Conservation (phyloP, 2,329 filamentous ascomycete species). For the Emericellopsis atlantica region DNA sequence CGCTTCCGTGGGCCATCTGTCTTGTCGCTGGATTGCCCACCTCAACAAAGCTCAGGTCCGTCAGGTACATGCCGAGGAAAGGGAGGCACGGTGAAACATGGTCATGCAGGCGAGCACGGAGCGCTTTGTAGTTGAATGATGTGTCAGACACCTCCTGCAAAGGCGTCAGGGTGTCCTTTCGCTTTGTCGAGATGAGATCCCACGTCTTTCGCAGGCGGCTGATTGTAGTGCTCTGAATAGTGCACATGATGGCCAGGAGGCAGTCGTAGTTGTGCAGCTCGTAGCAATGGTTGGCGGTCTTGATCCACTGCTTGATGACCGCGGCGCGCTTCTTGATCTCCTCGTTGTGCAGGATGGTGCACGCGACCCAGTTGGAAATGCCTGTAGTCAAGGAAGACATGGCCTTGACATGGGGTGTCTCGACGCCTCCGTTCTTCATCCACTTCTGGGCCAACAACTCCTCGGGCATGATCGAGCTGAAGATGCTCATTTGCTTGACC, state of each 20-base stretch:
- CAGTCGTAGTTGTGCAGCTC: conserved; percentile 94
- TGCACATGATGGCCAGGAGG: conserved; percentile 93
- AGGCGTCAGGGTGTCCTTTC: conserved; percentile 64
- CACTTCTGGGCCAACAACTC: conserved; percentile 87
- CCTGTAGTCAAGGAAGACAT: conserved; percentile 92
- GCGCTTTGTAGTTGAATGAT: conserved; percentile 77
- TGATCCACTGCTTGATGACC: conserved; percentile 97
- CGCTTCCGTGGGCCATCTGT: conserved; percentile 39
- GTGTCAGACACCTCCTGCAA: conserved; percentile 81
- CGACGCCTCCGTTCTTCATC: conserved; percentile 74
- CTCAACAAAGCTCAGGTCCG: conserved; percentile 90
- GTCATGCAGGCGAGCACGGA: conserved; percentile 72
- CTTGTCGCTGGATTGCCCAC: conserved; percentile 84
- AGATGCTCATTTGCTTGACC: conserved; percentile 80
- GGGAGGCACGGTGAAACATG: conserved; percentile 87
- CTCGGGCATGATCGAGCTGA: conserved; percentile 83
- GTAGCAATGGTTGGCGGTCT: conserved; percentile 75
- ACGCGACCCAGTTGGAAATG: conserved; percentile 81
- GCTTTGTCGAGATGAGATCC: conserved; percentile 77
- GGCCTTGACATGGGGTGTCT: conserved; percentile 80
- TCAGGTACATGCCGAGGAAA: conserved; percentile 92
- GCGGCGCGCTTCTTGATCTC: conserved; percentile 85
- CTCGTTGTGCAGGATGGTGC: conserved; percentile 78
- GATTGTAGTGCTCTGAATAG: conserved; percentile 83
- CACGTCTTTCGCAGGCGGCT: conserved; percentile 80